These are phyloP conservation scores for Malus fusca DNA, from an alignment of 306 rosid species.

Conservation along the genomic window DNA sequence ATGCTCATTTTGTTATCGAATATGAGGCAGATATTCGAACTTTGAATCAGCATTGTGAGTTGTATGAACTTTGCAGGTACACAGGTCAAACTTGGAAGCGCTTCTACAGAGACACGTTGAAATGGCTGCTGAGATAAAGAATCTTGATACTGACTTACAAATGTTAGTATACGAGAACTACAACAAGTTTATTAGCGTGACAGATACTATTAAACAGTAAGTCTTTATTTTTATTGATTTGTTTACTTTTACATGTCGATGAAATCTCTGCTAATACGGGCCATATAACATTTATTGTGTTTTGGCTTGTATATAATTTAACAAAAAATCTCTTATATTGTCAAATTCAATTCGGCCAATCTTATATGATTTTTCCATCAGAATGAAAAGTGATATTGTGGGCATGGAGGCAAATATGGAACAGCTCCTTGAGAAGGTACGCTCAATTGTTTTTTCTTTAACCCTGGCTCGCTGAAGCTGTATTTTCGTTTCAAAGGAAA, in stretches of 20 bases:
- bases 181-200: constrained; percentile 85
- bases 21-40: not conserved
- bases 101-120: constrained; percentile 72
- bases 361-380: constrained; percentile 9
- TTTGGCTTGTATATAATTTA: not conserved
- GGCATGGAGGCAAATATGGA: constrained; percentile 96
- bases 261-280: not conserved
- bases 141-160: constrained; percentile 92
- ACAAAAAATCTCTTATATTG: not conserved
- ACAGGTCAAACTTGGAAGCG: constrained; percentile 72
- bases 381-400: constrained; percentile 90
- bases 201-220: constrained; percentile 82
- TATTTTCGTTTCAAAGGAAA: not conserved
- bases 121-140: constrained; percentile 97
- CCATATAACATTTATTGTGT: not conserved
- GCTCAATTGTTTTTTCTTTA: not conserved
- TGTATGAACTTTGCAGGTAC: constrained; percentile 32
- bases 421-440: constrained; percentile 76
- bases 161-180: constrained; percentile 91
- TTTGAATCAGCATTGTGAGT: not conserved
- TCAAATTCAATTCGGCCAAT: not conserved
- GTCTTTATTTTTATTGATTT: not conserved
- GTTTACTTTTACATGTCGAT: not conserved
- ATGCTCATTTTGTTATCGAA: not conserved
- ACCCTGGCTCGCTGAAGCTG: not conserved